Base-by-base conservation (phyloP, 306 rosid genomes). In the Cucumis cinereus region DNA sequence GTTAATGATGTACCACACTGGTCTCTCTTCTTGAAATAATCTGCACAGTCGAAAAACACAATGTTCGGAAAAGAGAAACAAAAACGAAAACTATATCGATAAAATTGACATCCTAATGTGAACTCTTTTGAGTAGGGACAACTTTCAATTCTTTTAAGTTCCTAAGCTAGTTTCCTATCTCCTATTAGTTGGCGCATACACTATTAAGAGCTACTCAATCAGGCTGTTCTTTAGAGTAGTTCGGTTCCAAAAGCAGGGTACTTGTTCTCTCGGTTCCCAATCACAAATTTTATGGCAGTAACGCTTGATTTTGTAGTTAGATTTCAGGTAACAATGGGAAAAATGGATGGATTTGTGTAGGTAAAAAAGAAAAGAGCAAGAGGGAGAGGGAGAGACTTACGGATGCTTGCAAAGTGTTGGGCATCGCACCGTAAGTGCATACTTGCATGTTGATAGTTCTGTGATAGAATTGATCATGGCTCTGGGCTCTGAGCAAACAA, bases 361-460 rank as follows among this genome's bases (percentile, higher is more conserved):
- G 45, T 15, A 33, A 47, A 57, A 45, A 73, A 33, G 62, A 9
- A 24, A 33, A 38, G 11, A 66, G 81, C 19, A 33, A 38, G 16
- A 66, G 81, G 73, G 78, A 74, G 81, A 56, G 68, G 43, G 69
- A 24, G 84, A 70, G 78, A 81, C 89, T 86, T 78, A 92, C 99
- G 86, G 95, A 81, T 94, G 99, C 86, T 88, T 89, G 96, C 99
- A 94, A 28, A 94, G 89, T 7, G 84, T 81, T 10, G 99, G 97
- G 85, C 96, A 89, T 54, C 88, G 97, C 71, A 94, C 80, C 28
- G 96, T 94, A 63, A 94, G 90, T 20, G 97, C 97, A 82, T 94
- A 94, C 83, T 94, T 92, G 95, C 99, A 94, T 38, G 99, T 94
- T 77, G 99, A 88, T 80, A 94, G 83, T 84, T 94, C 98, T 43